Conservation (phyloP, 768 basidiomycete species). For the Ephemerocybe angulata region DNA sequence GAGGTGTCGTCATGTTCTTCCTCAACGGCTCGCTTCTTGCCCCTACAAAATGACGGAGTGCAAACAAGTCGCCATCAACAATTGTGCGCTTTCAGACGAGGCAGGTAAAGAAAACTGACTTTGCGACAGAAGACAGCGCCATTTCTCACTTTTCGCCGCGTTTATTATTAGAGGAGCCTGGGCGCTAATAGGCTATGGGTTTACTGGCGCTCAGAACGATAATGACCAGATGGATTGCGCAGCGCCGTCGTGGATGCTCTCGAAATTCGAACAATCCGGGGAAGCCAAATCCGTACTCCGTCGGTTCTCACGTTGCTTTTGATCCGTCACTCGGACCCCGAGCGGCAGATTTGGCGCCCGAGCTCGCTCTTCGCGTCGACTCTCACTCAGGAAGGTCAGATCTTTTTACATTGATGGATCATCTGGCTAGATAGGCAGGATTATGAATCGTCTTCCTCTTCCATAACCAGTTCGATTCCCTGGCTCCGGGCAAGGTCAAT, state of each 20-base stretch:
- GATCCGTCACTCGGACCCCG: too few relatives aligned
- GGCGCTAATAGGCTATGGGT: background rate
- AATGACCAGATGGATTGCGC: background rate
- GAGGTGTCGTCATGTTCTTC: background rate
- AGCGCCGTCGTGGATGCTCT: background rate
- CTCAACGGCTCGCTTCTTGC: conserved; percentile 8
- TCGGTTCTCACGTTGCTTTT: too few relatives aligned
- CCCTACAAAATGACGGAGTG: background rate
- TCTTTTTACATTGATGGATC: too few relatives aligned
- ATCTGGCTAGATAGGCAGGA: background rate
- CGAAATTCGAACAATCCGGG: background rate
- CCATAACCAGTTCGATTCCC: conserved; percentile 55
- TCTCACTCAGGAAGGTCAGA: too few relatives aligned
- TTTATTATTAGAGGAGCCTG: too few relatives aligned
- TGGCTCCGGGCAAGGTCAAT: conserved; percentile 44
- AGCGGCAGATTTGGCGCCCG: too few relatives aligned
- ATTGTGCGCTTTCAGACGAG: background rate
- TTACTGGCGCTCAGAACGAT: background rate
- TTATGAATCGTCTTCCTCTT: conserved; percentile 23
- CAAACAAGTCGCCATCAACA: background rate
- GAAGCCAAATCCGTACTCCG: too few relatives aligned
- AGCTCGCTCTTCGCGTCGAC: too few relatives aligned
- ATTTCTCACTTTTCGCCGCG: background rate
- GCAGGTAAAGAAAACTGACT: conserved; percentile 4
- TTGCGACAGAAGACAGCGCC: conserved; percentile 7